Base-by-base conservation (phyloP, 2,329 filamentous ascomycete genomes). In the Sclerotinia trifoliorum region DNA sequence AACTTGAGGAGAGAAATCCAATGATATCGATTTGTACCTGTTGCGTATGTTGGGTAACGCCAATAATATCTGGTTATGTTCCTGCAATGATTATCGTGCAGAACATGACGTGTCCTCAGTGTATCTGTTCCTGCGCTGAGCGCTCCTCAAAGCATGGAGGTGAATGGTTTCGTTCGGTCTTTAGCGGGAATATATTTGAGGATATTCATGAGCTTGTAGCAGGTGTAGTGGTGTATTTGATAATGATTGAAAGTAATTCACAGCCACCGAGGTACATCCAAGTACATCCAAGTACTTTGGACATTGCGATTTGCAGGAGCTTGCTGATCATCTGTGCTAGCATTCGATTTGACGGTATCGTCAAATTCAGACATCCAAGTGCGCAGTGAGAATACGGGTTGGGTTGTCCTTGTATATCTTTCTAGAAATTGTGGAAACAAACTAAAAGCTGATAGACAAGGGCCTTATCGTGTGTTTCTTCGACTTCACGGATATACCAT, bases 61-160 rank as follows among this genome's bases (percentile, higher is more conserved):
- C 26, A 44, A 51, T 32, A 24, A 21, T 19, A 35, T 62, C 29
- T 62, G 44, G 44, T 49, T 5, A 62, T 32, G 58, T 62, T 35
- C 58, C 58, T 49, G 44, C 58, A 49, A 62, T 62, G 58, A 62
- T 62, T 62, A 49, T 62, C 58, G 58, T 49, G 58, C 58, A 62
- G 56, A 49, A 62, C 58, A 62, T 62, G 58, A 62, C 58, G 58
- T 62, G 58, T 58, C 39, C 39, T 44, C 56, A 3, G 39, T 17
- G 15, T 58, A 29, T 24, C 42, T 44, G 56, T 58, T 58, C 56
- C 56, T 58, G 56, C 56, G 35, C 35, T 35, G 35, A 35, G 35
- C 35, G 56, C 56, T 51, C 29, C 26, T 49, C 58, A 21, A 21
- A 32, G 39, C 4, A 58, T 44, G 58, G 44, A 62, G 58, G 44